Conservation (phyloP, 2,329 filamentous ascomycete genomes). For the Exophiala mesophila region DNA sequence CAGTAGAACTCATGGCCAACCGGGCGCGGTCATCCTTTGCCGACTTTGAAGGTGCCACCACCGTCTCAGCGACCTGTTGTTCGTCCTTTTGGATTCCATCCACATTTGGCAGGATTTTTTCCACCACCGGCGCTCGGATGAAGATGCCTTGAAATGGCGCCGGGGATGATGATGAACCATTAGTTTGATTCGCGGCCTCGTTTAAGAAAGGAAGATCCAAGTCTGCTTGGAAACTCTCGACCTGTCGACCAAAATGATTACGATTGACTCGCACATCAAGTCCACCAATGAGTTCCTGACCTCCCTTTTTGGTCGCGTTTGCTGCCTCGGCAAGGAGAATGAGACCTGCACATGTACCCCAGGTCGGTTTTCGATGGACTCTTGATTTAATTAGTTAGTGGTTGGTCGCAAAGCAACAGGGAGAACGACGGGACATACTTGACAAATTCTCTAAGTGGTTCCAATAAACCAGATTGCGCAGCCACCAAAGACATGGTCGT, state of each 20-base stretch:
- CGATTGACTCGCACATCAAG: constrained; percentile 85
- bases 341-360: constrained; percentile 93
- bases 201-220: constrained; percentile 67
- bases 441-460: constrained; percentile 82
- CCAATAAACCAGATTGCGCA: constrained; percentile 70
- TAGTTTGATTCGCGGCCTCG: not conserved
- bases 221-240: constrained; percentile 79
- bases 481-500: constrained; percentile 90
- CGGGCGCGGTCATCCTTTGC: constrained; percentile 44
- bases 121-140: constrained; percentile 89
- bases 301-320: constrained; percentile 81
- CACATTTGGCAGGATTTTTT: constrained; percentile 61
- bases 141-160: constrained; percentile 75
- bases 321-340: constrained; percentile 86
- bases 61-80: constrained; percentile 43
- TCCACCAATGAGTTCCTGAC: constrained; percentile 89
- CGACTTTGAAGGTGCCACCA: constrained; percentile 54
- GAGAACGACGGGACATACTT: constrained; percentile 56
- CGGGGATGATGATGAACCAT: constrained; percentile 12
- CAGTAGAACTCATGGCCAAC: constrained; percentile 43
- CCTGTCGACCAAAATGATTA: constrained; percentile 92
- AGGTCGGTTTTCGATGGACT: constrained; percentile 71
- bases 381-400: constrained; percentile 40
- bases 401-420: constrained; percentile 6
- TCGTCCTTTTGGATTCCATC: constrained; percentile 50